Evolutionary conservation across 179 eudicot genomes (phyloP).

Genomic region (Monotropa hypopitys): DNA sequence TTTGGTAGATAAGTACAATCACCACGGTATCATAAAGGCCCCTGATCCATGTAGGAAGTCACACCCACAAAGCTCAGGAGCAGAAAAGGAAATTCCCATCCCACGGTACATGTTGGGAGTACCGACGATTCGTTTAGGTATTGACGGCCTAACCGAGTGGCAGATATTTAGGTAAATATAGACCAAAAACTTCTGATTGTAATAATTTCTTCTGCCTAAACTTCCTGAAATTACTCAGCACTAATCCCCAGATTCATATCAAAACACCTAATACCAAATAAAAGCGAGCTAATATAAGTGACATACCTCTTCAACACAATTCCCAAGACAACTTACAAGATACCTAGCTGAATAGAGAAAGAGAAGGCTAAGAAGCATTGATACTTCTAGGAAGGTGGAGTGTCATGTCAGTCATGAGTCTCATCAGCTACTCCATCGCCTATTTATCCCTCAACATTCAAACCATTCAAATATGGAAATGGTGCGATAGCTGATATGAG

Average conservation of each 20-base stretch:
- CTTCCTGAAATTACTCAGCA: background rate
- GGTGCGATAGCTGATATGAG: background rate
- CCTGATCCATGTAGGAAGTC: background rate
- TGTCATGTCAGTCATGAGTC: background rate
- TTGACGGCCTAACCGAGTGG: background rate
- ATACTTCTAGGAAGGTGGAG: no score
- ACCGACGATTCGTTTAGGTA: background rate
- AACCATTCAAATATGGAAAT: background rate
- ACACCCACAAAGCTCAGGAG: background rate
- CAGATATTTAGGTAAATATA: background rate
- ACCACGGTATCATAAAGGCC: background rate
- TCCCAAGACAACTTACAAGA: background rate
- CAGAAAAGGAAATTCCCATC: background rate
- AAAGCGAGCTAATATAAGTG: background rate
- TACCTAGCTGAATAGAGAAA: no score
- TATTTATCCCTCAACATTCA: background rate
- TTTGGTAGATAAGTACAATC: background rate
- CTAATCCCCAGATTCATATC: background rate
- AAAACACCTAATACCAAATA: background rate
- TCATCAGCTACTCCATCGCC: background rate
- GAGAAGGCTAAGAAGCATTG: background rate
- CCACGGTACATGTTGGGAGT: background rate
- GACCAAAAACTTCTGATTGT: background rate
- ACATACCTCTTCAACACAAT: background rate
- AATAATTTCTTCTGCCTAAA: background rate